Evolutionary conservation across 768 basidiomycete genomes (phyloP).

Genomic region (Suillus placidus): DNA sequence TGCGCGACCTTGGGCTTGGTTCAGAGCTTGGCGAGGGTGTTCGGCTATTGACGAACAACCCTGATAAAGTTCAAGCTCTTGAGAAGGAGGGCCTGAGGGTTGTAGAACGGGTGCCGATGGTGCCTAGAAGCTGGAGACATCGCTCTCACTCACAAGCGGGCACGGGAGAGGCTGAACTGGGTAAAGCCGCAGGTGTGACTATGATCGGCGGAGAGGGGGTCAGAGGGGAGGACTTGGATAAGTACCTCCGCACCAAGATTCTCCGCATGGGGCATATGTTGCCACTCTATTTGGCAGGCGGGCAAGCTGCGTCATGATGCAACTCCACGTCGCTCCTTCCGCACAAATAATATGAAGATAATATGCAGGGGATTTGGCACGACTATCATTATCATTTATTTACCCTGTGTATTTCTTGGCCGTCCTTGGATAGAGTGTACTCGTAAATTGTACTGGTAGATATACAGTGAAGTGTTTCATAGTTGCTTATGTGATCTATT

Average conservation of each 20-base stretch:
- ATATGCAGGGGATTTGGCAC: neutral
- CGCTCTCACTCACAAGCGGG: constrained; percentile 21
- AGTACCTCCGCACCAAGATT: constrained; percentile 96
- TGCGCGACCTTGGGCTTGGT: constrained; percentile 83
- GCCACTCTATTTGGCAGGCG: constrained; percentile 40
- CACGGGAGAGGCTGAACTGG: constrained; percentile 16
- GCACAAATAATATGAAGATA: neutral
- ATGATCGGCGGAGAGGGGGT: constrained; percentile 80
- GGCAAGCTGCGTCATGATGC: neutral
- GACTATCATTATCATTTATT: constrained; percentile 5
- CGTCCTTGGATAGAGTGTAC: constrained; percentile 2
- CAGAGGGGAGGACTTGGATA: constrained; percentile 85
- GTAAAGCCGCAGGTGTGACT: constrained; percentile 64
- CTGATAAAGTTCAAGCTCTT: constrained; percentile 91
- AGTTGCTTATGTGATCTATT: constrained; percentile 2
- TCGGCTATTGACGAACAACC: constrained; percentile 93
- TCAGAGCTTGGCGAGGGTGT: constrained; percentile 58
- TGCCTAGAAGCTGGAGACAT: constrained; percentile 81
- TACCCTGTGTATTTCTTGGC: neutral
- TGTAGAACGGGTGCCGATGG: constrained; percentile 88
- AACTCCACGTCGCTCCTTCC: neutral
- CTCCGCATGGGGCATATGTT: constrained; percentile 96
- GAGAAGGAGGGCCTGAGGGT: constrained; percentile 80
- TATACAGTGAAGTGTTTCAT: neutral
- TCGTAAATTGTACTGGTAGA: neutral